A percentile compares a stretch with the other conserved stretches of the same genome.
Conservation (phyloP, 1,284 basidiomycete genomes). For the Pterulicium gracile region DNA sequence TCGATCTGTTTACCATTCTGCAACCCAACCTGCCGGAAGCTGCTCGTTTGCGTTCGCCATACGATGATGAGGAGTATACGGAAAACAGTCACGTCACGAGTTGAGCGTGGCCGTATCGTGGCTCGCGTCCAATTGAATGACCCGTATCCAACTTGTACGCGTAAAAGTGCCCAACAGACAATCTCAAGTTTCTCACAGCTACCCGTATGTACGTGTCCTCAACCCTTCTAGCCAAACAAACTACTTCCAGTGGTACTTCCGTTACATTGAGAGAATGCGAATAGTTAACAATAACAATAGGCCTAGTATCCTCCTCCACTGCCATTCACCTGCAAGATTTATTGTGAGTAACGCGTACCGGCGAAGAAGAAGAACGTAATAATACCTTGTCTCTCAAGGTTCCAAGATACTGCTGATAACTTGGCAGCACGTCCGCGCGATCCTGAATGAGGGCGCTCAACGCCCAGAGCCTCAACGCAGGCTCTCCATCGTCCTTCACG, state of each 20-base stretch:
- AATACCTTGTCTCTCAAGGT: slow-evolving; percentile 68
- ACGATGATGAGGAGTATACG: neutral
- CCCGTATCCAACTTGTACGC: too few species aligned
- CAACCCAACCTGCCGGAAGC: slow-evolving; percentile 1
- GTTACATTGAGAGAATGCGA: too few species aligned
- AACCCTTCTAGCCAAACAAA: too few species aligned
- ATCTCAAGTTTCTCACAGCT: too few species aligned
- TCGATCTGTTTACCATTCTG: slow-evolving; percentile 2
- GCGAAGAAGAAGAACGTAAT: neutral
- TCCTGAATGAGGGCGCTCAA: slow-evolving; percentile 93
- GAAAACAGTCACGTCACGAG: neutral
- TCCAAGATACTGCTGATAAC: slow-evolving; percentile 89
- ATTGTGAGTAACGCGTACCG: too few species aligned
- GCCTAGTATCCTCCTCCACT: neutral
- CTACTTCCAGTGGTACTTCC: too few species aligned
- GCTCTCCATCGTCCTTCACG: slow-evolving; percentile 97
- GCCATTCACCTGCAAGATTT: neutral
- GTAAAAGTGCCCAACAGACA: too few species aligned
- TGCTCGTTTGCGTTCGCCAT: neutral
- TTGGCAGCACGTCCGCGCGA: slow-evolving; percentile 87
- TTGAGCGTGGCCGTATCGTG: too few species aligned
- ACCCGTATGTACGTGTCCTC: too few species aligned
- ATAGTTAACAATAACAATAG: neutral
- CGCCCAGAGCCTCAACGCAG: slow-evolving; percentile 88
- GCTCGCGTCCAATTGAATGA: too few species aligned